phyloP scores from a whole-genome alignment of 176 grass and related monocot genomes.

The Elymus sibiricus region DNA sequence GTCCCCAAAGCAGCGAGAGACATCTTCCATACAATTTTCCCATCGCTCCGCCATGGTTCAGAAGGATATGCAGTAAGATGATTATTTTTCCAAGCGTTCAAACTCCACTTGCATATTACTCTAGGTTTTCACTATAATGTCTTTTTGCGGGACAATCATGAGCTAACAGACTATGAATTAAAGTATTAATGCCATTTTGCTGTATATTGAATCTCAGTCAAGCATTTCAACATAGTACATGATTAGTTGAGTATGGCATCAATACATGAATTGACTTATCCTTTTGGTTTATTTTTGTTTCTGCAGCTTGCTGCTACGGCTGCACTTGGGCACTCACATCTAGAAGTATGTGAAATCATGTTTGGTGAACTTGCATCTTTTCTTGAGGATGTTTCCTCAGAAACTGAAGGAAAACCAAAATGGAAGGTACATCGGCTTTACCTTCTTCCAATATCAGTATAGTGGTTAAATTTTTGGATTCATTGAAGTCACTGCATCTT shows the following conservation, averaged over 20 bases:
- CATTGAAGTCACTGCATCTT: background rate
- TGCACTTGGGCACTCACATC: conserved; percentile 87
- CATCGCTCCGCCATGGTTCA: conserved; percentile 84
- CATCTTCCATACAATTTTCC: conserved; percentile 92
- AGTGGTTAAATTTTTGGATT: background rate
- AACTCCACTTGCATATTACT: background rate
- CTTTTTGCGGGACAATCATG: background rate
- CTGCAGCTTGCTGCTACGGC: conserved; percentile 84
- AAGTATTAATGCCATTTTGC: conserved; percentile 5
- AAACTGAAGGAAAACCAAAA: conserved; percentile 91
- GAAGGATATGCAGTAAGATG: conserved; percentile 91
- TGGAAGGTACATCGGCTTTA: conserved; percentile 74
- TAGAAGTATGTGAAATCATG: conserved; percentile 93
- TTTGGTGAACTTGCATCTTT: conserved; percentile 84
- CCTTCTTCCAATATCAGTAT: conserved; percentile 19
- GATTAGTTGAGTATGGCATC: conserved; percentile 14
- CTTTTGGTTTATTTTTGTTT: conserved; percentile 8
- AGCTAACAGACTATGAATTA: background rate
- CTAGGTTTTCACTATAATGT: background rate
- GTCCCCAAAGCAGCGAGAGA: conserved; percentile 64
- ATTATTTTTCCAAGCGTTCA: conserved; percentile 32
- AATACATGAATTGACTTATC: conserved; percentile 1
- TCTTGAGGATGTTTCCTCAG: conserved; percentile 87
- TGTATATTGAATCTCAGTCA: background rate
- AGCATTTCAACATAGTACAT: conserved; percentile 25